Base-by-base conservation (phyloP, 2,329 filamentous ascomycete species). In the Exophiala sp. region DNA sequence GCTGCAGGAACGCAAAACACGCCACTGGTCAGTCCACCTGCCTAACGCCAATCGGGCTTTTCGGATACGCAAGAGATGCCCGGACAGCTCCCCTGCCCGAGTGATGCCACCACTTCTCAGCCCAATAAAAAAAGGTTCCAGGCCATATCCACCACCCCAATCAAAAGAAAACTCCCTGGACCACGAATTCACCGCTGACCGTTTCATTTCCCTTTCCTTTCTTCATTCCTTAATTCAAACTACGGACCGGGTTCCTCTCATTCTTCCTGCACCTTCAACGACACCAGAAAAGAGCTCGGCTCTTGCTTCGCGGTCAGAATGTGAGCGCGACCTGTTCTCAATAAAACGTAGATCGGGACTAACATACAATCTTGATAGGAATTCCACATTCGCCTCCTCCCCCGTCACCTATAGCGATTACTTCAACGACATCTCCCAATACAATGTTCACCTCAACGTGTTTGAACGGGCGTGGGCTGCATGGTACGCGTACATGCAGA, bases 401-500 rank as follows among this genome's bases (percentile, higher is more conserved):
- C 72, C 77, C 50, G 77, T 79, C 59, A 81, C 81, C 44, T 87
- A 86, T 71, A 85, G 82, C 83, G 80, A 76, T 63, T 80, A 84
- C 58, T 87, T 82, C 67, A 78, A 84, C 55, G 79, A 84, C 64
- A 81, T 87, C 60, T 79, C 81, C 21, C 80, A 82, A 62, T 82
- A 83, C 79, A 94, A 96, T 81, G 82, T 95, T 54, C 83, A 91
- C 63, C 84, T 99, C 68, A 96, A 90, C 73, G 79, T 89, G 61
- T 77, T 85, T 67, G 94, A 99, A 80, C 86, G 86, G 68, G 79
- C 96, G 63, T 99, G 94, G 94, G 87, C 89, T 73, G 85, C 91
- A 38, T 97, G 91, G 92, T 99, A 99, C 72, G 83, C 92, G 12
- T 99, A 86, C 81, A 96, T 97, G 87, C 89, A 95, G 72, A 99